phyloP scores from a whole-genome alignment of 106 monocot genomes.

The Gastrodia elata region DNA sequence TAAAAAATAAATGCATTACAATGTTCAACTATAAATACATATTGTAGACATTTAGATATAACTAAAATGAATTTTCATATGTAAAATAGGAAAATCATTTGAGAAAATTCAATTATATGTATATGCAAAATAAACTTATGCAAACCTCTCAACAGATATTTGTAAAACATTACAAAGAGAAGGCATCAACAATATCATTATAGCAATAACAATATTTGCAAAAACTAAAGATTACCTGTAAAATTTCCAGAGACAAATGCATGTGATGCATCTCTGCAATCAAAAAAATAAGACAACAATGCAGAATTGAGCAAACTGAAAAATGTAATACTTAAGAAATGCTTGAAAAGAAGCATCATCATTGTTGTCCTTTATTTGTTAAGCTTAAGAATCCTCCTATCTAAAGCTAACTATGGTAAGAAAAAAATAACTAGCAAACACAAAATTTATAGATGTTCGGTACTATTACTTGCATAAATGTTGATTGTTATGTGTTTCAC shows the following conservation, averaged over 20 bases:
- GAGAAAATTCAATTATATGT: background rate
- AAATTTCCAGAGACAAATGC: slow-evolving; percentile 98
- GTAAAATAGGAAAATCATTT: background rate
- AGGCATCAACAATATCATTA: background rate
- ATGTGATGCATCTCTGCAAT: slow-evolving; percentile 87
- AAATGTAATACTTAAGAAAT: slow-evolving; percentile 7
- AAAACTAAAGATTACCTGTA: slow-evolving; percentile 52
- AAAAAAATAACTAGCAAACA: too few relatives aligned
- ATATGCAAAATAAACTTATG: background rate
- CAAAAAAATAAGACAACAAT: slow-evolving; percentile 4
- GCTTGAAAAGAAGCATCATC: background rate
- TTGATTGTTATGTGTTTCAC: too few relatives aligned
- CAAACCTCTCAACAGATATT: slow-evolving; percentile 2
- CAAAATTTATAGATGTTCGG: too few relatives aligned
- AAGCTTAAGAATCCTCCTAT: too few relatives aligned
- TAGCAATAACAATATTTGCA: background rate
- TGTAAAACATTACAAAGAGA: background rate
- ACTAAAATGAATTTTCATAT: background rate
- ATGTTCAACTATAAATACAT: background rate
- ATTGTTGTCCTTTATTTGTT: background rate
- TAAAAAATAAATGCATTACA: background rate
- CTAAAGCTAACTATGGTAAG: too few relatives aligned
- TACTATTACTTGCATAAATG: too few relatives aligned
- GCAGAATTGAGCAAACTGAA: slow-evolving; percentile 14
- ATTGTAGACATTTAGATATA: background rate